Conservation (phyloP, 1,139 yeast genomes). For the Debaryomycetaceae sp. region DNA sequence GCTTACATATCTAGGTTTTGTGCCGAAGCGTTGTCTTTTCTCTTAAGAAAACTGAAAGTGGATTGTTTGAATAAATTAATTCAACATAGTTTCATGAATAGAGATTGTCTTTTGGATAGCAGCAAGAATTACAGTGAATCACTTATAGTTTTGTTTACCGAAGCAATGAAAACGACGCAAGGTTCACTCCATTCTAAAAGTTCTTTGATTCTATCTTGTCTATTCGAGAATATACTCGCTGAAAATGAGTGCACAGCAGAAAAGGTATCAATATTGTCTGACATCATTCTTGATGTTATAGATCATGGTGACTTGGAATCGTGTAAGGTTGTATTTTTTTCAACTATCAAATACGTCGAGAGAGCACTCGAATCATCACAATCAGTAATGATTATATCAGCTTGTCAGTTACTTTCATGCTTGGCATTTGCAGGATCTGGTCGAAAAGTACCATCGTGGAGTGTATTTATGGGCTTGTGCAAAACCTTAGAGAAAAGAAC, state of each 20-base stretch:
- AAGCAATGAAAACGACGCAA: conserved; percentile 70
- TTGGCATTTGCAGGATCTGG: conserved; percentile 69
- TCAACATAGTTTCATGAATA: conserved; percentile 48
- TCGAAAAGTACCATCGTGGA: conserved; percentile 51
- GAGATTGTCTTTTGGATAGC: conserved; percentile 25
- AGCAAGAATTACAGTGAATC: conserved; percentile 52
- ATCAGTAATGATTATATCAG: conserved; percentile 12
- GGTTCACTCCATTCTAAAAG: conserved; percentile 76
- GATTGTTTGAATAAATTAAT: conserved; percentile 48
- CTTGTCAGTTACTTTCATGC: conserved; percentile 34
- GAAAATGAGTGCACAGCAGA: conserved; percentile 14
- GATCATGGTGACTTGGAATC: conserved; percentile 59
- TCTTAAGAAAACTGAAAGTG: conserved; percentile 65
- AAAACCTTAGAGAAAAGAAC: conserved; percentile 11
- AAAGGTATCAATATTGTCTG: conserved; percentile 49
- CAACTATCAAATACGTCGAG: conserved; percentile 26
- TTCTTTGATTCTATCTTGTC: conserved; percentile 40
- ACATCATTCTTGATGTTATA: conserved; percentile 56
- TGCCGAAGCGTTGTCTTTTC: conserved; percentile 85
- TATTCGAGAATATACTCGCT: conserved; percentile 37
- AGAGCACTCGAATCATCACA: conserved; percentile 9
- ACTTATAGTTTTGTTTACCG: conserved; percentile 61
- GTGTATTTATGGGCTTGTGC: conserved; percentile 14
- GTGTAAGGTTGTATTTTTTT: conserved; percentile 43
- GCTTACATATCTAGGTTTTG: conserved; percentile 76